Evolutionary conservation across 2,329 filamentous ascomycete genomes (phyloP), one percentile per base, ranked within the genome.

Genomic region (Ceratocystis smalleyi): DNA sequence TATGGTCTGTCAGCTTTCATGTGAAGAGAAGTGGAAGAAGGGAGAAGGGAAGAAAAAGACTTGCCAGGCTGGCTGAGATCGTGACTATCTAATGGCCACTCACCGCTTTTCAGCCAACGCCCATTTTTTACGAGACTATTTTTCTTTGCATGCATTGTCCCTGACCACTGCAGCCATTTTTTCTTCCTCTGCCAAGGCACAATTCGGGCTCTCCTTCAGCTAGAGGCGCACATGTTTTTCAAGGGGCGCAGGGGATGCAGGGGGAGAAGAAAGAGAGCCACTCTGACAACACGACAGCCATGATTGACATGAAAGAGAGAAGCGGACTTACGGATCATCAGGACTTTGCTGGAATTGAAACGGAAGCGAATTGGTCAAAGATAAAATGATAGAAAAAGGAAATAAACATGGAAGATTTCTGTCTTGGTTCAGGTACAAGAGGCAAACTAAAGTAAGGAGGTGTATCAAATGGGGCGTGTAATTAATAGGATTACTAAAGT

Each of bases 341-440:
- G 19, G 19, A n/a, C 8, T 19, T 32, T 10, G 22, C 30, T 57
- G 54, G 10, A 57, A 57, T 57, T 57, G 27, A 57, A 57, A 57
- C 54, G 2, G 27, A 57, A 57, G 54, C 54, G 54, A 57, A n/a
- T 57, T 32, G 19, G n/a, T 19, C 22, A 57, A 8, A 5, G 30
- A 57, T 57, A 35, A 35, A 24, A 55, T 1, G 24, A 55, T 6
- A 55, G 45, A 24, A 19, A 35, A 2, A 35, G 54, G 17, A 57
- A 32, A 57, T n/a, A 35, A 57, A 19, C 15, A 30, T 32, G 24
- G 17, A 12, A 15, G 47, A 51, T 15, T 30, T 19, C n/a, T 19
- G 54, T 57, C 54, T 57, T 43, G 15, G 57, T 40, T 4, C 32
- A 60, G 40, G 57, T 43, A 60, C 57, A 22, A 40, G 57, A 61